Evolutionary conservation across 495 filamentous ascomycete genomes (phyloP).

Genomic region (Hypoxylon lienhwacheense): DNA sequence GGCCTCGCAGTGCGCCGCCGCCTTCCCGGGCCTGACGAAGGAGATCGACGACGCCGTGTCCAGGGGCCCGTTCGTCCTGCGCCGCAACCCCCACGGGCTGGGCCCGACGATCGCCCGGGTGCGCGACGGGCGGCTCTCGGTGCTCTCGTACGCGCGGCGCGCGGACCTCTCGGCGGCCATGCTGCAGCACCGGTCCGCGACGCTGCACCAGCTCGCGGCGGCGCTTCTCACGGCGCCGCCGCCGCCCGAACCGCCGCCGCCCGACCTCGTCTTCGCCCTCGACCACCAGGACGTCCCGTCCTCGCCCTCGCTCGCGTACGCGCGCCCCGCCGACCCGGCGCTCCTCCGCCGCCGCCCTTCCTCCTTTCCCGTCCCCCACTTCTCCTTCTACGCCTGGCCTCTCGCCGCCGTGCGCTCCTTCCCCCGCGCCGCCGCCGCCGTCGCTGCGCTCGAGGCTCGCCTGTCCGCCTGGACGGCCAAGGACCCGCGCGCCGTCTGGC

Average conservation of each 20-base stretch:
- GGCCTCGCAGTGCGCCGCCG: slow-evolving; percentile 44
- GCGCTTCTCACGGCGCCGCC: slow-evolving; percentile 51
- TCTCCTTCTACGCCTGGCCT: slow-evolving; percentile 75
- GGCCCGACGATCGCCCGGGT: slow-evolving; percentile 50
- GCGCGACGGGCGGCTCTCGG: slow-evolving; percentile 48
- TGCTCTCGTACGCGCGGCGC: slow-evolving; percentile 48
- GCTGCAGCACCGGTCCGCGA: slow-evolving; percentile 43
- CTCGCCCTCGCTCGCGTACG: slow-evolving; percentile 35
- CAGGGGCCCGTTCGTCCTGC: slow-evolving; percentile 48
- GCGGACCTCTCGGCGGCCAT: slow-evolving; percentile 45
- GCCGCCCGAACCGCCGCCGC: slow-evolving; percentile 47
- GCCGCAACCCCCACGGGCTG: slow-evolving; percentile 39
- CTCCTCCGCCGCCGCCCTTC: slow-evolving; percentile 47
- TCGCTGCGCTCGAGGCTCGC: slow-evolving; percentile 44
- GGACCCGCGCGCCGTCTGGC: slow-evolving; percentile 68
- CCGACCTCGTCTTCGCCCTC: slow-evolving; percentile 60
- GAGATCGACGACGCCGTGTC: slow-evolving; percentile 51
- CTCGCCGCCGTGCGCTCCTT: slow-evolving; percentile 63
- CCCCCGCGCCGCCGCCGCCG: slow-evolving; percentile 52
- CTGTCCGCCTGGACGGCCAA: slow-evolving; percentile 44
- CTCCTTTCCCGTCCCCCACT: slow-evolving; percentile 77
- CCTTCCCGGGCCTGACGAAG: slow-evolving; percentile 51
- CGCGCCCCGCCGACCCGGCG: slow-evolving; percentile 45
- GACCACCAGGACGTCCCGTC: slow-evolving; percentile 42
- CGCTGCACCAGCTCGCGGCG: slow-evolving; percentile 45